Percentiles rank a stretch among this genome's conserved stretches.
These are phyloP conservation scores for Sclerotinia nivalis DNA, from an alignment of 2,329 filamentous ascomycete species.

Conservation along the genomic window DNA sequence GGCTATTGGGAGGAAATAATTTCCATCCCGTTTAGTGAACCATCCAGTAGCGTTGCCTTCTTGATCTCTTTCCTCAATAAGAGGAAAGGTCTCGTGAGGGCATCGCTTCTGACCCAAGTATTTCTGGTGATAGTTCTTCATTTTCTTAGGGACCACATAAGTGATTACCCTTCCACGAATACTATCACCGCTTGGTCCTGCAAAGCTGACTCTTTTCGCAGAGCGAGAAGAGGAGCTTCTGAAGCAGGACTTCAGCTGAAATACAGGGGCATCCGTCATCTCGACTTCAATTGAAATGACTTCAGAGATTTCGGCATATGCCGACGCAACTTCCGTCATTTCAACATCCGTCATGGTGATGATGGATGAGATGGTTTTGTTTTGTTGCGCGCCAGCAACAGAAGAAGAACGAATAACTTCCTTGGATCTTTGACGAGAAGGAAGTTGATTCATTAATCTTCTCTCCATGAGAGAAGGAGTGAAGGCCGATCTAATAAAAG, in stretches of 20 bases:
- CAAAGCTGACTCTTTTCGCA: slow-evolving; percentile 18
- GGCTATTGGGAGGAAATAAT: neutral
- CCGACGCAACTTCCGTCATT: slow-evolving; percentile 10
- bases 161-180: neutral
- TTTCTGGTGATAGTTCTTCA: neutral
- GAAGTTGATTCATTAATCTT: neutral
- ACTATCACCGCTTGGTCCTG: slow-evolving; percentile 8
- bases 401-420: neutral
- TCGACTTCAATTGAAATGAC: slow-evolving; percentile 5
- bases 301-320: slow-evolving; percentile 17
- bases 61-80: neutral
- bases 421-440: neutral
- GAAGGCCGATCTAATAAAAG: neutral
- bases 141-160: neutral
- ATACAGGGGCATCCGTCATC: slow-evolving; percentile 10
- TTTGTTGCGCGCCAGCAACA: slow-evolving; percentile 21
- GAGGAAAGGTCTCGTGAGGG: neutral
- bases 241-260: slow-evolving; percentile 20
- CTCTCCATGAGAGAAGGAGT: neutral
- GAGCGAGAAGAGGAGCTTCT: slow-evolving; percentile 8
- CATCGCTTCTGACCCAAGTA: neutral
- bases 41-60: slow-evolving; percentile 13
- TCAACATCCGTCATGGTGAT: neutral
- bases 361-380: neutral
- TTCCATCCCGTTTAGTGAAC: slow-evolving; percentile 5